Base-by-base conservation (phyloP, 345 rosid species). In the Sonneratia alba region DNA sequence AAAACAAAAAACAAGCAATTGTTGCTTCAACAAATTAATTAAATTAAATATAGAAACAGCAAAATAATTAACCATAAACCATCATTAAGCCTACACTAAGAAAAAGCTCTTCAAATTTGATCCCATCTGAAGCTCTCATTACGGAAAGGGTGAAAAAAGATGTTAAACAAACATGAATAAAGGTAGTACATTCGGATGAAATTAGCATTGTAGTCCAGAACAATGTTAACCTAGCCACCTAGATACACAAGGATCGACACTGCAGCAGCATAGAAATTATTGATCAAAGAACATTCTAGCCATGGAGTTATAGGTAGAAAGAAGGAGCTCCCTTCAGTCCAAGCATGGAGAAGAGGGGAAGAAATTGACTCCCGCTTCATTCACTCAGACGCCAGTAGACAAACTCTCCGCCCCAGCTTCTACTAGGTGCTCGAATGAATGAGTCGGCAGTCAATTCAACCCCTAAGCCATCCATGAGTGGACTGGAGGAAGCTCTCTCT, bases 301-400 rank as follows among this genome's bases (percentile, higher is more conserved):
- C 51, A 47, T 47, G 51, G 36, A 67, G 8, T n/a, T n/a, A n/a
- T 34, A 67, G 45, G 43, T 38, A 38, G 32, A 42, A 72, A 45
- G 88, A 88, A 87, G 97, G 97, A 92, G 97, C 93, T 92, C 97
- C 97, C 97, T 92, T 92, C 97, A 92, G 97, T 92, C 97, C 97
- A 92, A 92, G 85, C 97, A 87, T 77, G 82, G 94, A 86, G 80
- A 83, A 81, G 80, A 84, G 81, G 81, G 79, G 88, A 79, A 74
- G 71, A 85, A 81, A 86, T 71, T 77, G 84, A 87, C 98, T 92
- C 96, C 98, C 98, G 96, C 92, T 86, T 92, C 98, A 92, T 92
- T 92, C 98, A 92, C 83, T 82, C 96, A 90, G 81, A 68, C 96
- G 83, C 87, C 68, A 66, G 83, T 74, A 87, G 85, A 74, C 45